Conservation (phyloP, 2,329 filamentous ascomycete genomes). For the Dactylonectria macrodidyma region DNA sequence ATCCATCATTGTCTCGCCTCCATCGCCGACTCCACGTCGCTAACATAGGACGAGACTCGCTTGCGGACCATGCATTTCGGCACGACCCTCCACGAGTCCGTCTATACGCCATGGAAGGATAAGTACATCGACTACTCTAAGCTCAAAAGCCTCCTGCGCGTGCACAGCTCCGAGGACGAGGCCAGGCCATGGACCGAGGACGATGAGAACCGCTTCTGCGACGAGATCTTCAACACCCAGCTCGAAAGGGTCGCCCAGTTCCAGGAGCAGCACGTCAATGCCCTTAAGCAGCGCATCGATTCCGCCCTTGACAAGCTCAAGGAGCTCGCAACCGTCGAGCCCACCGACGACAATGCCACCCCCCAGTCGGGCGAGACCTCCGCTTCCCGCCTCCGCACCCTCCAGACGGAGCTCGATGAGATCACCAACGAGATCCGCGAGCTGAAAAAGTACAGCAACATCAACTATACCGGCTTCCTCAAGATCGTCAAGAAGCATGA, state of each 20-base stretch:
- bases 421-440: constrained; percentile 94
- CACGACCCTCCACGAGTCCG: constrained; percentile 83
- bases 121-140: constrained; percentile 97
- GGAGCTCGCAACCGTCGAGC: constrained; percentile 75
- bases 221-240: constrained; percentile 94
- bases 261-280: constrained; percentile 82
- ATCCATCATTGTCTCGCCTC: too few species aligned
- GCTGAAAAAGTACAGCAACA: constrained; percentile 93
- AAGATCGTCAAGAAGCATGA: constrained; percentile 99
- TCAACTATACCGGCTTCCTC: constrained; percentile 98
- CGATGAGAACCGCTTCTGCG: constrained; percentile 93
- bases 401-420: constrained; percentile 84
- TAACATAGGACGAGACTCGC: constrained; percentile 50
- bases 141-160: constrained; percentile 90
- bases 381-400: constrained; percentile 73
- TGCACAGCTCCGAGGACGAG: constrained; percentile 76
- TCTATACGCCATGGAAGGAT: constrained; percentile 91
- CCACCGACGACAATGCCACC: constrained; percentile 67
- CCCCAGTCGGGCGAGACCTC: constrained; percentile 61
- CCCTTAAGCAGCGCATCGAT: constrained; percentile 69
- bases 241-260: constrained; percentile 95
- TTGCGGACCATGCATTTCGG: constrained; percentile 85
- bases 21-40: too few species aligned
- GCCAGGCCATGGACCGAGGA: constrained; percentile 85
- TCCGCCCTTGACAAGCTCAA: constrained; percentile 78